Base-by-base conservation (phyloP, 371 early-diverging fungal genomes). In the Actinomortierella ambigua region DNA sequence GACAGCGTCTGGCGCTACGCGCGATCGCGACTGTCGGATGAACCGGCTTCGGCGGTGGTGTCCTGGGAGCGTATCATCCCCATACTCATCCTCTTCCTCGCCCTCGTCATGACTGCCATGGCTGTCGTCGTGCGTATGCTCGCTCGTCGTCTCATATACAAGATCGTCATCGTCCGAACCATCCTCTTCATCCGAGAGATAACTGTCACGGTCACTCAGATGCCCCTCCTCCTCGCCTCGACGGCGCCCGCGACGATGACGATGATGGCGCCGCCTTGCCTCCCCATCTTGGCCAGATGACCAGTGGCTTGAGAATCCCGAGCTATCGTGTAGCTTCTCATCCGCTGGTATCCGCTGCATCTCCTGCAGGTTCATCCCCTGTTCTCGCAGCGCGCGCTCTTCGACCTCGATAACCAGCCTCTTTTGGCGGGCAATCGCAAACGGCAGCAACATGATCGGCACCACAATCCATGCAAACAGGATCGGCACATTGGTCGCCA, bases 401-500 rank as follows among this genome's bases (percentile, higher is more conserved):
- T 52, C 18, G 26, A 57, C 55, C 18, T 69, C 65, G 57, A 50
- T 64, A 57, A 64, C 9, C 2, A 68, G 43, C 24, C 68, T 53
- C 27, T 68, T 68, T 46, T 68, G 68, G 6, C 68, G 29, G 9
- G 68, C 52, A 18, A 68, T 68, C 11, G 68, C 68, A 40, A 68
- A 57, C 1, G 68, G 68, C 43, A 68, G 28, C 22, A 68, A 26
- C 2, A 50, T 61, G 28, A 58, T 27, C 42, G 68, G 68, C 6
- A 68, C 58, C 23, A 57, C 23, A 17, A 68, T 61, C 68, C 68
- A 68, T 1, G 68, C 68, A 58, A 68, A 68, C 23, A 68, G 22
- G 43, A 68, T 68, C 39, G 68, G 68, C 20, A 68, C 6, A 29
- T 68, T 68, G 46, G 54, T 61, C 4, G 13, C 41, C 43, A 68